Evolutionary conservation across 345 rosid species (phyloP).

Genomic region (Syzygium aromaticum): DNA sequence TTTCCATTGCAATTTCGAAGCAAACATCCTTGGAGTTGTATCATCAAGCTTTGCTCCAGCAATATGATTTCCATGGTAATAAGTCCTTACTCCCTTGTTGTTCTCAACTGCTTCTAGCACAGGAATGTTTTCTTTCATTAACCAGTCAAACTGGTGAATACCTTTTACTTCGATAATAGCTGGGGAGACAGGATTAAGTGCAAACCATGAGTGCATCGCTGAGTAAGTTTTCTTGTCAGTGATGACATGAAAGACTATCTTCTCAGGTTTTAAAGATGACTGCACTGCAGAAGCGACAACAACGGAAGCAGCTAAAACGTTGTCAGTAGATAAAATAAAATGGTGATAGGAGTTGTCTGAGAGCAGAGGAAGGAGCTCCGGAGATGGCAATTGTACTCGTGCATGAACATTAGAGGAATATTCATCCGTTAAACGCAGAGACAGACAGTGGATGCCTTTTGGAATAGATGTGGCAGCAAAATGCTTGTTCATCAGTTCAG

Average conservation of each 20-base stretch:
- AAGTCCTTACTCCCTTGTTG: constrained; percentile 68
- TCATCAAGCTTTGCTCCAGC: constrained; percentile 73
- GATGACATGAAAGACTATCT: constrained; percentile 87
- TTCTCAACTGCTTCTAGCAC: constrained; percentile 97
- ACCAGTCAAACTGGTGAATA: constrained; percentile 96
- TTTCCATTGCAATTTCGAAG: constrained; percentile 90
- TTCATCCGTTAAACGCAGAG: constrained; percentile 89
- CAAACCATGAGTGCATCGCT: constrained; percentile 99
- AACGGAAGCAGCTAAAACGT: constrained; percentile 95
- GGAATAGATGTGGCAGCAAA: constrained; percentile 98
- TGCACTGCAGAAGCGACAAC: constrained; percentile 81
- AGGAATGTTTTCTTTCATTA: constrained; percentile 95
- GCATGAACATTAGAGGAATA: constrained; percentile 97
- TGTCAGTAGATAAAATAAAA: constrained; percentile 79
- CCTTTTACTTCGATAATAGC: constrained; percentile 93
- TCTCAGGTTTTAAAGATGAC: constrained; percentile 77
- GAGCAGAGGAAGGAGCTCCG: constrained; percentile 89
- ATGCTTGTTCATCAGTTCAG: constrained; percentile 96
- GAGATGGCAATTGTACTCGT: constrained; percentile 90
- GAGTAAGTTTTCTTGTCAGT: constrained; percentile 99
- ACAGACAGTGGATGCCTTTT: constrained; percentile 95
- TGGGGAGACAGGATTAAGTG: constrained; percentile 73
- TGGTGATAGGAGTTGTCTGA: constrained; percentile 86
- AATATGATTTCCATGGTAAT: constrained; percentile 92
- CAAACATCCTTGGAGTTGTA: constrained; percentile 83